These are phyloP conservation scores for Marasmius fiardii DNA, from an alignment of 1,284 basidiomycete species.

Conservation along the genomic window DNA sequence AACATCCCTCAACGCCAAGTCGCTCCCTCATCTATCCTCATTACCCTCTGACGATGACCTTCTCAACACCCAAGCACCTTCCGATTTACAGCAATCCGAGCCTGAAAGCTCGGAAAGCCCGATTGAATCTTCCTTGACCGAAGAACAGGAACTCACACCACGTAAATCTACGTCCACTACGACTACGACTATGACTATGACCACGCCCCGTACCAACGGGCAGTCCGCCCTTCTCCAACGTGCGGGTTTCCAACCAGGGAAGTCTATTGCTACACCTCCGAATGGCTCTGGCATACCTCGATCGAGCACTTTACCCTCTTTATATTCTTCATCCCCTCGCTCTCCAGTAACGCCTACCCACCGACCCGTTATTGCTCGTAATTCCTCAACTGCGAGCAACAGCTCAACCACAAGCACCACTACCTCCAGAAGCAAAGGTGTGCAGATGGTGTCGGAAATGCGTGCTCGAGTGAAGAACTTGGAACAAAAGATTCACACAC, in stretches of 20 bases:
- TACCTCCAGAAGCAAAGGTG: conserved; percentile 68
- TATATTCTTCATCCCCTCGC: conserved; percentile 42
- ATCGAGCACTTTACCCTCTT: conserved; percentile 54
- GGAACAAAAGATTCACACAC: conserved; percentile 81
- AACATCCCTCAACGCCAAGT: conserved; percentile 15
- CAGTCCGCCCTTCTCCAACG: conserved; percentile 49
- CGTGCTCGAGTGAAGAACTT: conserved; percentile 74
- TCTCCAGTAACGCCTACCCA: conserved; percentile 43
- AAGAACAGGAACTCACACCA: conserved; percentile 15
- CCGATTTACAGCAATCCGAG: conserved; percentile 61
- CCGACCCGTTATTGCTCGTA: conserved; percentile 42
- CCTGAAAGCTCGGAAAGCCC: conserved; percentile 44
- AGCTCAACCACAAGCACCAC: conserved; percentile 37
- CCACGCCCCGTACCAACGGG: conserved; percentile 31
- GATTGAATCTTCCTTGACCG: conserved; percentile 9
- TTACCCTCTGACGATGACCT: conserved; percentile 50
- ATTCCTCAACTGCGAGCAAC: conserved; percentile 35
- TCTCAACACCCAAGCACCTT: conserved; percentile 51
- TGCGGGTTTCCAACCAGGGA: conserved; percentile 45
- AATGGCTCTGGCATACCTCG: conserved; percentile 44
- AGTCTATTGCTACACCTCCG: conserved; percentile 40
- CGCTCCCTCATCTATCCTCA: conserved; percentile 22
- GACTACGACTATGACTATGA: conserved; percentile 6
- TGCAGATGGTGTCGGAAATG: conserved; percentile 88
- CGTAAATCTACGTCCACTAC: conserved; percentile 11